phyloP scores from a whole-genome alignment of 208 protist species.

The Trichomonas vaginalis region DNA sequence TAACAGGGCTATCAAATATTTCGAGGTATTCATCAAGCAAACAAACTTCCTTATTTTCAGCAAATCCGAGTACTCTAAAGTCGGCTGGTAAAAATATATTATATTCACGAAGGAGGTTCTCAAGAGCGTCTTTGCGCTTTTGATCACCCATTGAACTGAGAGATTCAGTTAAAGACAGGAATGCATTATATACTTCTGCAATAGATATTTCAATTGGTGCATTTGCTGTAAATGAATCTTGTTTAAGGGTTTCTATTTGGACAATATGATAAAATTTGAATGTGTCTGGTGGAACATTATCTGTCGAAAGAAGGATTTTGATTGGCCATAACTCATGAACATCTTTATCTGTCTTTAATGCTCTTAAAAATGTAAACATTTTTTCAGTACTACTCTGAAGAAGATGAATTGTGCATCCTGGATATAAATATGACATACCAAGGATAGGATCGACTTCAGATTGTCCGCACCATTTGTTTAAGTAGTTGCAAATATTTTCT shows the following conservation, averaged over 20 bases:
- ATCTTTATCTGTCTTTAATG: background rate
- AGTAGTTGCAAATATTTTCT: background rate
- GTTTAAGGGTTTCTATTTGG: background rate
- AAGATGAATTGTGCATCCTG: constrained; percentile 4
- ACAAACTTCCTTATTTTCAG: background rate
- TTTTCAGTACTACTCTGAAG: background rate
- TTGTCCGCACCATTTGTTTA: background rate
- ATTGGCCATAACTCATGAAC: background rate
- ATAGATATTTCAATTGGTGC: background rate
- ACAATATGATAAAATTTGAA: constrained; percentile 1
- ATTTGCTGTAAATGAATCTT: constrained; percentile 16
- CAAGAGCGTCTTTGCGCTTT: background rate
- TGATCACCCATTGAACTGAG: background rate
- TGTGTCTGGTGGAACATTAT: background rate
- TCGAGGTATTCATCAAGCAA: constrained; percentile 10
- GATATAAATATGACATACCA: constrained; percentile 8
- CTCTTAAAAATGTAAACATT: background rate
- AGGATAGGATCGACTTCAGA: background rate
- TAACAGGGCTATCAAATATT: background rate
- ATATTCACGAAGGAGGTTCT: background rate
- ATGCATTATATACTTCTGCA: constrained; percentile 14
- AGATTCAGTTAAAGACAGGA: background rate
- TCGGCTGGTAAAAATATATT: background rate
- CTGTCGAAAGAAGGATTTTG: background rate
- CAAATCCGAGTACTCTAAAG: background rate